Percentiles rank a stretch among this genome's conserved stretches.
Evolutionary conservation across 768 basidiomycete genomes (phyloP).

Genomic region (Tylopilus subfusipes): DNA sequence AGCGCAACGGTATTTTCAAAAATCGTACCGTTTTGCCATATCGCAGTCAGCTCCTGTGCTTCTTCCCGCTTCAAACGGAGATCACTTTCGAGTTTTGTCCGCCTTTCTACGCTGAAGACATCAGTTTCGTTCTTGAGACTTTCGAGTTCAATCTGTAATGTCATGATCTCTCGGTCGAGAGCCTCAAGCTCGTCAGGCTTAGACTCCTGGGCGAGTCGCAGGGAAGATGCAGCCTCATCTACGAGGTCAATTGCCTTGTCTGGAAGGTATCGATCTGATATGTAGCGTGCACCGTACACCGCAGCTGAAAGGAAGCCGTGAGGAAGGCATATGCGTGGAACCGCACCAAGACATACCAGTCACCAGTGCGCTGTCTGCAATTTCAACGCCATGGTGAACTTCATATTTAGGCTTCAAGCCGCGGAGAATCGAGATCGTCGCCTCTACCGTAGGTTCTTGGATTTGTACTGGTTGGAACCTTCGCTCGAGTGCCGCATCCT

Average conservation of each 20-base stretch:
- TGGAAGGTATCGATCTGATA: slow-evolving; percentile 83
- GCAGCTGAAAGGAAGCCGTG: slow-evolving; percentile 50
- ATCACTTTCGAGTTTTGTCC: slow-evolving; percentile 61
- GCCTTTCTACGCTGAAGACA: slow-evolving; percentile 74
- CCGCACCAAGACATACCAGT: slow-evolving; percentile 48
- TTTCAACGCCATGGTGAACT: slow-evolving; percentile 91
- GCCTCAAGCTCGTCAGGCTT: slow-evolving; percentile 84
- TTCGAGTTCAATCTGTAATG: slow-evolving; percentile 85
- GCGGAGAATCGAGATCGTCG: slow-evolving; percentile 82
- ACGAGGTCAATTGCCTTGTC: slow-evolving; percentile 92
- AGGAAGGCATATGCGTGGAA: not conserved
- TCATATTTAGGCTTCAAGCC: slow-evolving; percentile 84
- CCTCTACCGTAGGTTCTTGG: slow-evolving; percentile 83
- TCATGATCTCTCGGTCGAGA: slow-evolving; percentile 80
- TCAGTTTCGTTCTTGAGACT: slow-evolving; percentile 87
- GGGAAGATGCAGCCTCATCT: slow-evolving; percentile 86
- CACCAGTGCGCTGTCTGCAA: slow-evolving; percentile 83
- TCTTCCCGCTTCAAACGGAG: slow-evolving; percentile 59
- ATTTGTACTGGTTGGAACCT: slow-evolving; percentile 89
- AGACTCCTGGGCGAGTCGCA: slow-evolving; percentile 84
- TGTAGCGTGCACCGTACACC: slow-evolving; percentile 79
- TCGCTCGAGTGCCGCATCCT: slow-evolving; percentile 87
- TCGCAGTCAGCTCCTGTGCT: slow-evolving; percentile 53
- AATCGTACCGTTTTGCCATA: slow-evolving; percentile 68
- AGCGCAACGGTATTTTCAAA: not conserved